Evolutionary conservation across 2,329 filamentous ascomycete genomes (phyloP).

Genomic region (Lecanicillium sp.): DNA sequence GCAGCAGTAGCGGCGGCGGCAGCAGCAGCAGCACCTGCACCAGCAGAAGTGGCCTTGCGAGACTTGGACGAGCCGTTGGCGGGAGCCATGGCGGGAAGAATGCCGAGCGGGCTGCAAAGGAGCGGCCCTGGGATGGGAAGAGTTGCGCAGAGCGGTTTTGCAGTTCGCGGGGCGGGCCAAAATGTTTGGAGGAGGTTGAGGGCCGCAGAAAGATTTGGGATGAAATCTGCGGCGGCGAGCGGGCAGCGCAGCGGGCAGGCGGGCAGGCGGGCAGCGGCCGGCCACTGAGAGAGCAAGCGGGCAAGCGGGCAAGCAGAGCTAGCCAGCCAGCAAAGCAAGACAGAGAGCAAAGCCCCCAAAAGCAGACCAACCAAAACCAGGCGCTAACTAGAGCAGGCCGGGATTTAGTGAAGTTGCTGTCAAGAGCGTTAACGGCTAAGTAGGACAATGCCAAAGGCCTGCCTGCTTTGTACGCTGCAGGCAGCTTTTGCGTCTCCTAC

Average conservation of each 20-base stretch:
- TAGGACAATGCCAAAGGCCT: too few species aligned
- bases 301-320: too few species aligned
- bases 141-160: constrained; percentile 6
- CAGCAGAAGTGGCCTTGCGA: constrained; percentile 24
- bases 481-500: too few species aligned
- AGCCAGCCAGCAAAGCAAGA: too few species aligned
- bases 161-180: not conserved
- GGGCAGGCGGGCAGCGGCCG: too few species aligned
- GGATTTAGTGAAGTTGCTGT: not conserved
- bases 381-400: not conserved
- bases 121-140: constrained; percentile 9
- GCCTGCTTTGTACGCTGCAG: too few species aligned
- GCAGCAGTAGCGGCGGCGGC: constrained; percentile 6
- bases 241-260: not conserved
- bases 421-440: too few species aligned
- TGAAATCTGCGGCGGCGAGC: constrained; percentile 11
- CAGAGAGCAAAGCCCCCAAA: too few species aligned
- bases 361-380: too few species aligned
- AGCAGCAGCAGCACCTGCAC: not conserved
- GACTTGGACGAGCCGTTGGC: constrained; percentile 27
- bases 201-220: constrained; percentile 3
- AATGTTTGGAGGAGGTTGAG: not conserved
- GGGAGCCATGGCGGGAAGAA: constrained; percentile 15
- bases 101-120: constrained; percentile 9
- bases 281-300: not conserved